A percentile compares a stretch with the other conserved stretches of the same genome.
Conservation (phyloP, 768 basidiomycete species). For the Kwoniella bestiolae region DNA sequence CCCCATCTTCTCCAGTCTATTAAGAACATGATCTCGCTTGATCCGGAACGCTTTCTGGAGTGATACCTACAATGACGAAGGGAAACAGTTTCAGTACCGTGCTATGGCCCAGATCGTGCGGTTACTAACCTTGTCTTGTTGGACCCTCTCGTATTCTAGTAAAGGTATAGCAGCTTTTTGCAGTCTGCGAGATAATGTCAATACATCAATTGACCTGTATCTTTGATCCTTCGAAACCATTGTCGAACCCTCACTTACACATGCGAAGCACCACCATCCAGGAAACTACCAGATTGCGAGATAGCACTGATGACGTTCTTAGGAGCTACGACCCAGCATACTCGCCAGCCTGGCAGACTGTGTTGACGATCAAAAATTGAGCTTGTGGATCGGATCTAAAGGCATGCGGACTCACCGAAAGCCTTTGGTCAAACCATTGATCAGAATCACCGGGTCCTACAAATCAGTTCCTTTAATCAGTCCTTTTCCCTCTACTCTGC, state of each 20-base stretch:
- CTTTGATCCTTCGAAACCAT: not conserved
- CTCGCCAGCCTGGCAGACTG: slow-evolving; percentile 81
- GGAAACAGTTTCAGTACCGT: no score
- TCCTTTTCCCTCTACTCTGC: not conserved
- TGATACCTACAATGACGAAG: slow-evolving; percentile 62
- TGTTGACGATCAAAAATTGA: not conserved
- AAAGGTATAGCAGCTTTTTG: slow-evolving; percentile 87
- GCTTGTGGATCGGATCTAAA: not conserved
- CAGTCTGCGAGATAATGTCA: slow-evolving; percentile 58
- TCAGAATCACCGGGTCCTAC: slow-evolving; percentile 77
- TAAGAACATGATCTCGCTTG: slow-evolving; percentile 87
- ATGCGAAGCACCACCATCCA: slow-evolving; percentile 93
- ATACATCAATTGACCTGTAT: no score
- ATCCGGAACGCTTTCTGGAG: slow-evolving; percentile 87
- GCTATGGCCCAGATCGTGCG: no score
- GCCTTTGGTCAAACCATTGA: slow-evolving; percentile 92
- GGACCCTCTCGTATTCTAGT: slow-evolving; percentile 71
- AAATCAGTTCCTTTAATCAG: not conserved
- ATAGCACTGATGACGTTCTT: slow-evolving; percentile 63
- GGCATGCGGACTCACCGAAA: slow-evolving; percentile 63
- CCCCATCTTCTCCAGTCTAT: slow-evolving; percentile 75
- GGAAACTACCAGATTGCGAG: slow-evolving; percentile 90
- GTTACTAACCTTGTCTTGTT: slow-evolving; percentile 69
- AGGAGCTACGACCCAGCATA: slow-evolving; percentile 67
- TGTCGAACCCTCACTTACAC: slow-evolving; percentile 65